phyloP scores from a whole-genome alignment of 2,329 filamentous ascomycete genomes.

The Catunica adiposa region DNA sequence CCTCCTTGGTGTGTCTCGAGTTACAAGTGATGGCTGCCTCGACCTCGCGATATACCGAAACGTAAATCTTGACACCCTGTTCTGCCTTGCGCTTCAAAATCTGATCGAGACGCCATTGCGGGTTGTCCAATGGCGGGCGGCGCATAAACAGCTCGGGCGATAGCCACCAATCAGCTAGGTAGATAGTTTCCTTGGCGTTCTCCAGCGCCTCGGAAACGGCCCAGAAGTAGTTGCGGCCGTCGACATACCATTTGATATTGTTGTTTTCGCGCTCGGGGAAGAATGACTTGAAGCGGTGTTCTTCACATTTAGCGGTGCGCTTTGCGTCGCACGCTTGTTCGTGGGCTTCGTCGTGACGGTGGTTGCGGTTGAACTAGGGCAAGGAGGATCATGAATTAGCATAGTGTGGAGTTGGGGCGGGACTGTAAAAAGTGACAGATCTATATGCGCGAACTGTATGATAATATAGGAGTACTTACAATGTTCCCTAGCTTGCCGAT shows the following conservation, averaged over 20 bases:
- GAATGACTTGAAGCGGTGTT: constrained; percentile 76
- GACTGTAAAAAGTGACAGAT: neutral
- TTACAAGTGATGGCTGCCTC: constrained; percentile 76
- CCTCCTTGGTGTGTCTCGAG: constrained; percentile 81
- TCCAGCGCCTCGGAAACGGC: constrained; percentile 83
- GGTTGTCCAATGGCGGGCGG: constrained; percentile 63
- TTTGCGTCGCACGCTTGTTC: constrained; percentile 73
- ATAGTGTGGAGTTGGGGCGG: neutral
- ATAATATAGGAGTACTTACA: constrained; percentile 23
- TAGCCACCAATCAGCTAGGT: constrained; percentile 95
- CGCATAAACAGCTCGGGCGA: constrained; percentile 77
- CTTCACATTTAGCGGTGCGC: constrained; percentile 51
- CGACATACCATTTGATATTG: constrained; percentile 90
- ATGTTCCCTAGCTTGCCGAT: constrained; percentile 48
- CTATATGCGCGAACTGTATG: neutral
- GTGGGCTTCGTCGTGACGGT: constrained; percentile 87
- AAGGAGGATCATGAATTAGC: constrained; percentile 1
- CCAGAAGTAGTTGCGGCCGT: constrained; percentile 91
- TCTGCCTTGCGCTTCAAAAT: constrained; percentile 78
- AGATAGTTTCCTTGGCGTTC: constrained; percentile 78
- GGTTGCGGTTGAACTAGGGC: constrained; percentile 58
- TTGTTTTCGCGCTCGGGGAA: constrained; percentile 78
- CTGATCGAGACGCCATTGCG: constrained; percentile 76
- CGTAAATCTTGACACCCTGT: constrained; percentile 82
- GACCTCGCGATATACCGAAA: constrained; percentile 84